phyloP scores from a whole-genome alignment of 306 rosid species.

The Vigna angularis region DNA sequence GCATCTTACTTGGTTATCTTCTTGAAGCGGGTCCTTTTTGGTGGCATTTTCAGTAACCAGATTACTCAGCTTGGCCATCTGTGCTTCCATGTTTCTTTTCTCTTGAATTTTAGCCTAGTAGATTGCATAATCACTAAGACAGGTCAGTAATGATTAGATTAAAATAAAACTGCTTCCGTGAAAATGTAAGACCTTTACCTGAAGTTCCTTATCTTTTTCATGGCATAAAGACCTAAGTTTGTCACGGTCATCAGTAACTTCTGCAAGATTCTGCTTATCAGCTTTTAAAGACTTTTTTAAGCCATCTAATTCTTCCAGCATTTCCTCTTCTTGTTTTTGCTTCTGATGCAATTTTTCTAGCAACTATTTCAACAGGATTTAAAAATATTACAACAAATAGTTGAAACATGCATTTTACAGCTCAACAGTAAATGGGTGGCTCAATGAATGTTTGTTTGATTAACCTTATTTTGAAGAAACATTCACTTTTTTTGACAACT shows the following conservation, averaged over 20 bases:
- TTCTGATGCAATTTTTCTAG: slow-evolving; percentile 68
- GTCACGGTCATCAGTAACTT: slow-evolving; percentile 62
- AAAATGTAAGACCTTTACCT: slow-evolving; percentile 59
- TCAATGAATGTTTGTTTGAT: neutral
- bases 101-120: slow-evolving; percentile 69
- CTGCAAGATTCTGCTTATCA: slow-evolving; percentile 63
- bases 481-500: neutral
- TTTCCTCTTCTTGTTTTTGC: slow-evolving; percentile 63
- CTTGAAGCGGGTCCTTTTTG: slow-evolving; percentile 58
- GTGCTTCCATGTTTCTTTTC: slow-evolving; percentile 74
- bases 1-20: slow-evolving; percentile 66
- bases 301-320: slow-evolving; percentile 73
- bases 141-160: neutral
- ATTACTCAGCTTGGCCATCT: slow-evolving; percentile 66
- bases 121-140: slow-evolving; percentile 39
- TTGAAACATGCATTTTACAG: slow-evolving; percentile 12
- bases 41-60: slow-evolving; percentile 56
- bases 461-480: slow-evolving; percentile 7
- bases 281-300: slow-evolving; percentile 67
- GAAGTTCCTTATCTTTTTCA: slow-evolving; percentile 79
- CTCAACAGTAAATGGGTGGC: slow-evolving; percentile 9
- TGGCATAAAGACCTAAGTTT: slow-evolving; percentile 60
- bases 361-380: slow-evolving; percentile 58
- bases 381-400: slow-evolving; percentile 34
- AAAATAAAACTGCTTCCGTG: slow-evolving; percentile 23